These are phyloP conservation scores for Clitocybe nebularis DNA, from an alignment of 1,284 basidiomycete genomes.

Conservation along the genomic window DNA sequence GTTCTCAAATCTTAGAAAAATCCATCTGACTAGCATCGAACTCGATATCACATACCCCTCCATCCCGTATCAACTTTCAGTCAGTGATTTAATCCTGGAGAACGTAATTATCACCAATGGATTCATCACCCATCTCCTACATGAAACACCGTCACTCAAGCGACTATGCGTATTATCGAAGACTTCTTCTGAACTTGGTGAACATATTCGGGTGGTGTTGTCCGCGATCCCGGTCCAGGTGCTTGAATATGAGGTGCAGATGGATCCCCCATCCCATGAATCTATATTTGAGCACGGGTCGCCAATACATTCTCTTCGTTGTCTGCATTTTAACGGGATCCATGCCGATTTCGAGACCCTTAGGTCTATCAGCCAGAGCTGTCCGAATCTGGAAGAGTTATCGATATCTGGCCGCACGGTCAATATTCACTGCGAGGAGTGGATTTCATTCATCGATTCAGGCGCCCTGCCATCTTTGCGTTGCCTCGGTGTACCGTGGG, in stretches of 20 bases:
- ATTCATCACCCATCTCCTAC: constrained; percentile 34
- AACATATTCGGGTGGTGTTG: constrained; percentile 37
- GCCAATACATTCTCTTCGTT: constrained; percentile 23
- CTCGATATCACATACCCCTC: constrained; percentile 37
- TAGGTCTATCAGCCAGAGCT: constrained; percentile 29
- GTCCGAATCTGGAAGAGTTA: constrained; percentile 37
- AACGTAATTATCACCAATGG: constrained; percentile 40
- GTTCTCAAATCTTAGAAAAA: constrained; percentile 31
- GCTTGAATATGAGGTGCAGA: constrained; percentile 33
- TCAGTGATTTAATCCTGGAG: constrained; percentile 38
- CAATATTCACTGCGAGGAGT: constrained; percentile 33
- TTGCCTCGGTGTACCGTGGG: constrained; percentile 32
- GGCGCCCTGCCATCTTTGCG: constrained; percentile 31
- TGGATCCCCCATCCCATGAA: constrained; percentile 16
- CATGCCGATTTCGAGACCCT: constrained; percentile 34
- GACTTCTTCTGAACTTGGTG: constrained; percentile 30
- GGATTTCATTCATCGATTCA: constrained; percentile 35
- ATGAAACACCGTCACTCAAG: constrained; percentile 30
- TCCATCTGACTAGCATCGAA: constrained; percentile 40
- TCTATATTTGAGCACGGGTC: constrained; percentile 24
- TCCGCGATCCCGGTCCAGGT: constrained; percentile 28
- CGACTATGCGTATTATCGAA: constrained; percentile 32
- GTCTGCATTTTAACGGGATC: constrained; percentile 34
- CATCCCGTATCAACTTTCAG: constrained; percentile 28
- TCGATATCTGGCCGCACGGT: constrained; percentile 35